Evolutionary conservation across 305 asterid species (phyloP).

Genomic region (Solanum aculeatissimum): DNA sequence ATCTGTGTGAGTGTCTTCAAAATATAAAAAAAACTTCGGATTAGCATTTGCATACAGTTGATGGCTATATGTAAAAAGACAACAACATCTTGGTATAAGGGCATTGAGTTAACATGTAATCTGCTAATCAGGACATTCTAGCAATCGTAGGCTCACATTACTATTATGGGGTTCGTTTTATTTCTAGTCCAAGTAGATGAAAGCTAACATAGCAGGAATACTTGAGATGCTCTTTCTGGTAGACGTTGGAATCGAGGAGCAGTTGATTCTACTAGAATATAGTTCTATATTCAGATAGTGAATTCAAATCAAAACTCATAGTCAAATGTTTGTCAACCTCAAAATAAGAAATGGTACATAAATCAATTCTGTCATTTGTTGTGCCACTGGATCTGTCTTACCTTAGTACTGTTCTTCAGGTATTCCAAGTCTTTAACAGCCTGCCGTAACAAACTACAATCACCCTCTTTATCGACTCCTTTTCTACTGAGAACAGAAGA

Average conservation of each 20-base stretch:
- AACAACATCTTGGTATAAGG: neutral
- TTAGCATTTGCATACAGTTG: neutral
- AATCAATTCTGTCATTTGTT: neutral
- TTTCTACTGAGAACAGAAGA: constrained; percentile 73
- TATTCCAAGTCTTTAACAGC: constrained; percentile 64
- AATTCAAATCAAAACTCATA: neutral
- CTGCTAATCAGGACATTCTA: neutral
- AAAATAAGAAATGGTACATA: neutral
- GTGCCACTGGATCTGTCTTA: neutral
- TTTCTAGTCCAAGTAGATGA: neutral
- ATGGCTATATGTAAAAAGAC: neutral
- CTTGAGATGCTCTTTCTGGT: neutral
- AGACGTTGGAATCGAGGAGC: neutral
- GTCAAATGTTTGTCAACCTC: neutral
- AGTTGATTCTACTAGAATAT: neutral
- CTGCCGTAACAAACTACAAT: constrained; percentile 57
- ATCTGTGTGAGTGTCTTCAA: constrained; percentile 50
- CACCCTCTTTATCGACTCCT: constrained; percentile 70
- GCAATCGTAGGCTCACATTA: neutral
- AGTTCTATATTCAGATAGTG: neutral
- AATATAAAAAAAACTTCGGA: too few relatives aligned
- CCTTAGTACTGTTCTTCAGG: neutral
- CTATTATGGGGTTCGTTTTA: neutral
- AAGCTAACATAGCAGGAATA: neutral
- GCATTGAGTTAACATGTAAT: neutral